Conservation (phyloP, 495 filamentous ascomycete genomes). For the Immersiella caudata region DNA sequence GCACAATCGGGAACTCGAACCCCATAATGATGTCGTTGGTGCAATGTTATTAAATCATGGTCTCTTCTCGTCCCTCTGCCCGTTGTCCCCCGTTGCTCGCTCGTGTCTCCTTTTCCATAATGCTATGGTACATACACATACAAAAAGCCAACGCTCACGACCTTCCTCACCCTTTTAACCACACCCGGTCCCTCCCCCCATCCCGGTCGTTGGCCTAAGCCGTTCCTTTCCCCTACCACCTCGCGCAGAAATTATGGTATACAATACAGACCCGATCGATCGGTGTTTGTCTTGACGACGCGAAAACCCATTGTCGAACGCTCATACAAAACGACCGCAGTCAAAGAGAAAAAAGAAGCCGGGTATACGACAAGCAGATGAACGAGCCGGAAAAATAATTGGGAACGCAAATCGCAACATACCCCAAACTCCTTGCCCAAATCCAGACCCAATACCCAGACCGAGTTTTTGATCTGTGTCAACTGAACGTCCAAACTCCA, state of each 20-base stretch:
- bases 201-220: constrained; percentile 9
- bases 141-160: constrained; percentile 1
- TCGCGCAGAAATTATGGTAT: constrained; percentile 10
- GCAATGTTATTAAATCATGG: constrained; percentile 14
- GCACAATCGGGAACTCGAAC: not conserved
- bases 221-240: not conserved
- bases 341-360: constrained; percentile 22
- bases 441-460: constrained; percentile 10
- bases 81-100: not conserved
- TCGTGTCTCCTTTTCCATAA: not conserved
- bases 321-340: constrained; percentile 4
- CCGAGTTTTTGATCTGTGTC: constrained; percentile 11
- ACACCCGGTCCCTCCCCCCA: not conserved
- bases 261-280: not conserved
- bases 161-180: not conserved
- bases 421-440: constrained; percentile 11
- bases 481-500: not conserved
- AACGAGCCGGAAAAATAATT: constrained; percentile 20
- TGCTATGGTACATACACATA: constrained; percentile 10
- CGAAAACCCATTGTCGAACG: not conserved
- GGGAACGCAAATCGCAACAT: constrained; percentile 14
- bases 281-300: not conserved
- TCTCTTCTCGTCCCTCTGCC: not conserved
- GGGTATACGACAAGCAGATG: constrained; percentile 31
- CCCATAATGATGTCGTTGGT: not conserved